phyloP scores from a whole-genome alignment of 331 rosid species.

The Ulmus americana region DNA sequence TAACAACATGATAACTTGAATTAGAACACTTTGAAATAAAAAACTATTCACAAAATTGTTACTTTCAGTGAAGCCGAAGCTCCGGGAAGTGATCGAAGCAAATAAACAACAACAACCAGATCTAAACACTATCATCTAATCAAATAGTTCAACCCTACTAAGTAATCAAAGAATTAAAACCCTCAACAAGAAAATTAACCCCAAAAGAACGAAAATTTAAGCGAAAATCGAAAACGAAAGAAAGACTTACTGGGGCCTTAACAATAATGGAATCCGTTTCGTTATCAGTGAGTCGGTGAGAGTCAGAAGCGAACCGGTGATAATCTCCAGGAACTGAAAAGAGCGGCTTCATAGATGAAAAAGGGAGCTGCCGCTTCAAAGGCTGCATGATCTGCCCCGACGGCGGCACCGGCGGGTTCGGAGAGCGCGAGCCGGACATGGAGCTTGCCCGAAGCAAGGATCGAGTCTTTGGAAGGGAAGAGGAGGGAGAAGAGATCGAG shows the following conservation, averaged over 20 bases:
- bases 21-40: constrained; percentile 9
- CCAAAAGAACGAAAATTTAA: not conserved
- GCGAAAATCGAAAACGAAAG: not conserved
- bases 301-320: constrained; percentile 58
- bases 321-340: constrained; percentile 65
- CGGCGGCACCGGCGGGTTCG: constrained; percentile 35
- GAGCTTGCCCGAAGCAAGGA: constrained; percentile 29
- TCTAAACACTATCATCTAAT: constrained; percentile 18
- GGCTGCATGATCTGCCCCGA: constrained; percentile 51
- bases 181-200: too few species aligned
- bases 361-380: constrained; percentile 64
- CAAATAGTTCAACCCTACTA: not conserved
- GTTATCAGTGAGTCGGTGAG: constrained; percentile 41
- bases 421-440: constrained; percentile 63
- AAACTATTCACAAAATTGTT: constrained; percentile 3
- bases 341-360: constrained; percentile 64
- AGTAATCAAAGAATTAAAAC: not conserved
- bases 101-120: constrained; percentile 22
- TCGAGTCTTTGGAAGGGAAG: constrained; percentile 18
- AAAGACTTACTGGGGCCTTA: constrained; percentile 51
- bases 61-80: constrained; percentile 2
- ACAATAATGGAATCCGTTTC: constrained; percentile 53
- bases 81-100: constrained; percentile 1
- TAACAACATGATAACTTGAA: not conserved
- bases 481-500: constrained; percentile 6